These are phyloP conservation scores for Trametes villosa DNA, from an alignment of 768 basidiomycete genomes.

Conservation along the genomic window DNA sequence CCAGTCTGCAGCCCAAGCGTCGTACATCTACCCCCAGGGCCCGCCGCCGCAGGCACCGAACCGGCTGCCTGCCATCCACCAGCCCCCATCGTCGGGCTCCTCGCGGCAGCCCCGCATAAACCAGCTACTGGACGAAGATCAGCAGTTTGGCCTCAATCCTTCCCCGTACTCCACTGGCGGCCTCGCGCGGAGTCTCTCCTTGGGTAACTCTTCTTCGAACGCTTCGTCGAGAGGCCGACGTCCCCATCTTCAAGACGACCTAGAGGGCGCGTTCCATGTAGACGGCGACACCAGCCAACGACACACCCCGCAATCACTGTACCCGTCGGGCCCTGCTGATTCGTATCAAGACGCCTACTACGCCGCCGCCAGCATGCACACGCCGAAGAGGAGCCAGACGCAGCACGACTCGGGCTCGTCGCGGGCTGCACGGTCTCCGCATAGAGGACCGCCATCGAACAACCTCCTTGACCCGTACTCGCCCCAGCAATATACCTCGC, in stretches of 20 bases:
- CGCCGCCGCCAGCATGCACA: constrained; percentile 49
- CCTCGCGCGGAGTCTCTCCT: constrained; percentile 69
- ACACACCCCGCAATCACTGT: constrained; percentile 50
- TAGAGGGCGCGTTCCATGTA: constrained; percentile 56
- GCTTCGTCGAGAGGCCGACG: constrained; percentile 57
- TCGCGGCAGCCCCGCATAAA: constrained; percentile 64
- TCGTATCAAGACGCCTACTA: constrained; percentile 67
- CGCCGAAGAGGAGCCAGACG: constrained; percentile 59
- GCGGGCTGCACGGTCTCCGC: constrained; percentile 63
- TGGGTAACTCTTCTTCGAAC: constrained; percentile 53
- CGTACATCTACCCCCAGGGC: constrained; percentile 54
- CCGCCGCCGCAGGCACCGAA: constrained; percentile 51
- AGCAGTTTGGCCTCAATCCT: constrained; percentile 43
- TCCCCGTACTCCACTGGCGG: constrained; percentile 60
- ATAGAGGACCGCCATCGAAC: constrained; percentile 53
- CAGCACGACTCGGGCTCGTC: constrained; percentile 55
- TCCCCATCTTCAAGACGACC: constrained; percentile 71
- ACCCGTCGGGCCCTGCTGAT: constrained; percentile 53
- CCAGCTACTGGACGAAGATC: constrained; percentile 70
- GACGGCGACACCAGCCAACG: constrained; percentile 43
- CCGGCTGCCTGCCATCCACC: constrained; percentile 55
- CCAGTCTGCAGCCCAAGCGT: constrained; percentile 45
- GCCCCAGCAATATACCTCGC: constrained; percentile 67
- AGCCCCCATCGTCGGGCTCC: constrained; percentile 46
- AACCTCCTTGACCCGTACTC: constrained; percentile 71